phyloP scores from a whole-genome alignment of 2,329 filamentous ascomycete genomes.

The Plectosphaerella cucumerina region DNA sequence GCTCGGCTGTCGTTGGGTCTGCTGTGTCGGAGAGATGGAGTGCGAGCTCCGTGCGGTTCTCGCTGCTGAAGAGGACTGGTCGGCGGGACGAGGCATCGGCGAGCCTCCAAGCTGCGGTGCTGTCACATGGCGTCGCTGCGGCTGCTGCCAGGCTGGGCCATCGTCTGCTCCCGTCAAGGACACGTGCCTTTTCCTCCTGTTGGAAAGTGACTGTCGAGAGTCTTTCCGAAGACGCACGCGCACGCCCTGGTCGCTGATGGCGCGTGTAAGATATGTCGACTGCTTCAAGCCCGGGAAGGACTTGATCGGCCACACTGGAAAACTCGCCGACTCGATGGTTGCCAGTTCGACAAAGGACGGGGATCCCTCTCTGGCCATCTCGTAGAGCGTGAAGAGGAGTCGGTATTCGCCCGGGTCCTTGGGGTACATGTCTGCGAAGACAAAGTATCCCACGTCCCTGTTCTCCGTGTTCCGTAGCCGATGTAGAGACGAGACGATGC shows the following conservation, averaged over 20 bases:
- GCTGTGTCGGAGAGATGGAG: not conserved
- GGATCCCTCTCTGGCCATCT: conserved; percentile 28
- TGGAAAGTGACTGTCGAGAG: conserved; percentile 49
- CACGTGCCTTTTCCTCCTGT: conserved; percentile 31
- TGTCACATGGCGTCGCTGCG: not conserved
- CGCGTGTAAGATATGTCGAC: conserved; percentile 75
- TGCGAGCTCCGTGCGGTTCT: not conserved
- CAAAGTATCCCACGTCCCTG: conserved; percentile 77
- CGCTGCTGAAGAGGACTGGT: not conserved
- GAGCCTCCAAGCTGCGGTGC: not conserved
- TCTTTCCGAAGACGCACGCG: conserved; percentile 80
- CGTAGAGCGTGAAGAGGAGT: conserved; percentile 74
- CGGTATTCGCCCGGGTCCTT: conserved; percentile 68
- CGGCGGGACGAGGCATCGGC: not conserved
- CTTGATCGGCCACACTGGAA: conserved; percentile 62
- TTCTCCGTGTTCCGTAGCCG: conserved; percentile 76
- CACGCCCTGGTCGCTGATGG: conserved; percentile 84
- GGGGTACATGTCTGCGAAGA: conserved; percentile 85
- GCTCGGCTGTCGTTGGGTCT: not conserved
- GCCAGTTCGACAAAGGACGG: conserved; percentile 18
- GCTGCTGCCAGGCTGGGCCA: not conserved
- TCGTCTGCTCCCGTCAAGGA: not conserved
- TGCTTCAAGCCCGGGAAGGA: conserved; percentile 76
- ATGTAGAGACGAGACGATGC: conserved; percentile 75
- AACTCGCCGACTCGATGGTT: conserved; percentile 57